Evolutionary conservation across 495 filamentous ascomycete species (phyloP), one percentile per base, ranked within the genome.

Genomic region (Hypoxylon fuscum): DNA sequence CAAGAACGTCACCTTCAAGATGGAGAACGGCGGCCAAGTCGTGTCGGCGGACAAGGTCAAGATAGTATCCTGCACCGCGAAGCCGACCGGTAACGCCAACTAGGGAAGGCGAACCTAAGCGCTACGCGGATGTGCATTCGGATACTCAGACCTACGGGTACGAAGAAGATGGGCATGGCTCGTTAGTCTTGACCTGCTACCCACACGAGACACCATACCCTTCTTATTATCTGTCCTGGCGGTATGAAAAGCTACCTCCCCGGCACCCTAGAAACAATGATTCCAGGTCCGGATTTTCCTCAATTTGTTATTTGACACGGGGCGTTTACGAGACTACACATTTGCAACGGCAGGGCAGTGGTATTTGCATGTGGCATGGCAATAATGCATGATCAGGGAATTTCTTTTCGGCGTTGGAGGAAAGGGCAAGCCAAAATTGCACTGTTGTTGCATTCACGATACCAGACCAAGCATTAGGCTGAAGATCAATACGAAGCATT

Each of bases 1-100:
- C 77, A 97, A 97, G 76, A 93, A 98, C 59, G 92, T 98, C 51
- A 92, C 87, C 20, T 97, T 99, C 84, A 98, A 98, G 78, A 87
- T 99, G 76, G 92, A 96, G 59, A 91, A 91, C 69, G 83, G 87
- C 59, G 81, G 81, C 20, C 59, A 69, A n/a, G 71, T 75, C 8
- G 77, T 84, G 1, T 77, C 75, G 2, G 77, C 80, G 5, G 92
- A 96, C 59, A 92, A 89, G 73, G 89, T 99, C 72, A 98, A 98
- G 85, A 99, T 99, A 55, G 95, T 99, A 35, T 93, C 90, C 76
- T 97, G 94, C 77, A 94, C 90, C 66, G 90, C 89, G 54, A 96
- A 96, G 83, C 85, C 87, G 35, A 87, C 88, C 50, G 91, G 90
- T 0, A 42, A 32, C 18, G 18, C 49, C 7, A 15, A 58, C 0